Percentiles rank a stretch among this genome's conserved stretches.
These are phyloP conservation scores for Cytospora schulzeri DNA, from an alignment of 2,329 filamentous ascomycete species.

Conservation along the genomic window DNA sequence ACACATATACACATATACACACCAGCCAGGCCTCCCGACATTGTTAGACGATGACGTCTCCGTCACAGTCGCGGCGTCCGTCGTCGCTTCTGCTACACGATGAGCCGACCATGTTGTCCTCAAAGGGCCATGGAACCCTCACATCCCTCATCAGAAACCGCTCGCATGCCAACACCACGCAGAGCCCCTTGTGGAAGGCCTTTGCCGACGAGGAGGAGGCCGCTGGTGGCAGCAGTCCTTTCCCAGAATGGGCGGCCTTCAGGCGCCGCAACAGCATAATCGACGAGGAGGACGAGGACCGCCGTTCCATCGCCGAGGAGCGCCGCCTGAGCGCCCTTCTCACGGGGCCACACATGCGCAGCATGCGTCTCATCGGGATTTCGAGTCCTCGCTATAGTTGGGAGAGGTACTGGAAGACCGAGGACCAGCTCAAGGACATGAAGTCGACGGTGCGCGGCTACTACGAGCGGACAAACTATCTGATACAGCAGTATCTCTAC, in stretches of 20 bases:
- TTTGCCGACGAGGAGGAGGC: conserved; percentile 25
- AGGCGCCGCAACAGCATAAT: conserved; percentile 23
- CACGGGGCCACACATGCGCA: conserved; percentile 73
- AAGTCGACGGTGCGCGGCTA: conserved; percentile 73
- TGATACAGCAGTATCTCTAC: conserved; percentile 90
- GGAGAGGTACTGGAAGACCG: conserved; percentile 83
- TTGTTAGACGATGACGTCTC: conserved; percentile 53
- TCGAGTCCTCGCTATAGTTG: conserved; percentile 85
- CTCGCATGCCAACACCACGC: conserved; percentile 32
- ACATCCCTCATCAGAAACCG: conserved; percentile 52
- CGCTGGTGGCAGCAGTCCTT: conserved; percentile 7
- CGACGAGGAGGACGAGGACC: conserved; percentile 44
- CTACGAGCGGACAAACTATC: conserved; percentile 85
- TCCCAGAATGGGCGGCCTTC: conserved; percentile 28
- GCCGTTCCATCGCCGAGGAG: conserved; percentile 53
- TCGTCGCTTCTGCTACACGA: conserved; percentile 39
- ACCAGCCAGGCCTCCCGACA: conserved; percentile 41
- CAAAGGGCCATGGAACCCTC: conserved; percentile 39
- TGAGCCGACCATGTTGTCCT: conserved; percentile 58
- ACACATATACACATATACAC: not conserved
- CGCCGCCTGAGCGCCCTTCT: conserved; percentile 61
- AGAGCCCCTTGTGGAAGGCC: conserved; percentile 21
- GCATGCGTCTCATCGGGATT: conserved; percentile 84
- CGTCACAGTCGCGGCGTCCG: conserved; percentile 29
- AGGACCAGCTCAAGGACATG: conserved; percentile 72